Evolutionary conservation across 2,329 filamentous ascomycete species (phyloP), one percentile per base, ranked within the genome.

Genomic region (Colletotrichum tropicale): DNA sequence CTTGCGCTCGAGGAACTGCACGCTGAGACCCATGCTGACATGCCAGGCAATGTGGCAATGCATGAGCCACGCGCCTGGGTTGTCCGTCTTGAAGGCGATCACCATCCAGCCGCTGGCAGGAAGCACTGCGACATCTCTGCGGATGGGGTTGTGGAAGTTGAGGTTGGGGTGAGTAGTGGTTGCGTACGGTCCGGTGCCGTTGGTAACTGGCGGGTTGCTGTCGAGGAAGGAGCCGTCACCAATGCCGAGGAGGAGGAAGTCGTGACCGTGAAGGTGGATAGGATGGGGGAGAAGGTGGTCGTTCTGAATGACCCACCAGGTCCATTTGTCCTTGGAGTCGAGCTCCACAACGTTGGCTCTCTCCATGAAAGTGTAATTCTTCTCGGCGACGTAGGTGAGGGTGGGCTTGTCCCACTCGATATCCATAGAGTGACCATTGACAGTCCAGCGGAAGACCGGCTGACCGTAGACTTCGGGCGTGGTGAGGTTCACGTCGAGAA

Each of bases 11-110:
- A 91, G 78, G 79, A 91, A 90, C 79, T 91, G 88, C 36, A 90
- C 81, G 10, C 85, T 87, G 16, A 91, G 84, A 36, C 88, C 89
- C 73, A 86, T 85, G 71, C 81, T 82, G 28, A 88, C 83, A 78
- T 91, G 89, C 88, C 85, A 89, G 18, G 86, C 86, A 72, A 89
- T 88, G 79, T 88, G 86, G 81, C 86, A 88, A 78, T 88, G 87
- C 80, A 88, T 81, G 36, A 87, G 78, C 86, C 87, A 88, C 34
- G 83, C 80, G 62, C 89, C 89, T 0, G 89, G 89, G 78, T 90
- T 90, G 79, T 91, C 86, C 1, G 87, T 83, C 60, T 81, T 79
- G 80, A 89, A 90, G 1, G 86, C 88, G 48, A 90, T 81, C 6
- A 87, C 85, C 8, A 90, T 76, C 80, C 87, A 87, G 0, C 88